A percentile compares a stretch with the other conserved stretches of the same genome.
Evolutionary conservation across 2,329 filamentous ascomycete genomes (phyloP).

Genomic region (Cryphonectria radicalis): DNA sequence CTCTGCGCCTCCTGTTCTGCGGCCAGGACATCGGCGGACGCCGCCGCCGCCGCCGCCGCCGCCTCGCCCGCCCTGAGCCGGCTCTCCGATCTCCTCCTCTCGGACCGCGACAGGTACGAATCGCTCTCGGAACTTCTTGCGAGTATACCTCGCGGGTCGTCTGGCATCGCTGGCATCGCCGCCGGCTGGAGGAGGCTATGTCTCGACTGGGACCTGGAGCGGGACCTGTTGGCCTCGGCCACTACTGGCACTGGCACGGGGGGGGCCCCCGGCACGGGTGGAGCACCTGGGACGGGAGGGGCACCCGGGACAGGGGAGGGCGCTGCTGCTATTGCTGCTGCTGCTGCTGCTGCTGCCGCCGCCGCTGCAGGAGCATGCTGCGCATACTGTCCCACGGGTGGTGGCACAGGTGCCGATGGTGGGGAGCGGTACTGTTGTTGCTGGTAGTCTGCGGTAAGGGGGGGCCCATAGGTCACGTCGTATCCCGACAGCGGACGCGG

Average conservation of each 20-base stretch:
- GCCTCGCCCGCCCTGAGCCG: conserved; percentile 51
- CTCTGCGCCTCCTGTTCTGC: conserved; percentile 50
- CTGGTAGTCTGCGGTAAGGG: conserved; percentile 38
- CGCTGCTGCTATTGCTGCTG: background rate
- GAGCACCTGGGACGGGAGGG: conserved; percentile 19
- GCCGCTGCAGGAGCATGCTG: background rate
- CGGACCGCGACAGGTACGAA: conserved; percentile 47
- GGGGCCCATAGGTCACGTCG: conserved; percentile 32
- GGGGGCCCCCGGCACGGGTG: conserved; percentile 23
- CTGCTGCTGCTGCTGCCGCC: too few species aligned
- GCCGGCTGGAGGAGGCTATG: conserved; percentile 42
- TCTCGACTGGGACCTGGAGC: conserved; percentile 47
- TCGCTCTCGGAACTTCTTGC: conserved; percentile 48
- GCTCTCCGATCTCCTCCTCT: conserved; percentile 50
- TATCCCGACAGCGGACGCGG: conserved; percentile 29
- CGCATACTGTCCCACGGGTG: conserved; percentile 23
- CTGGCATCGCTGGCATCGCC: conserved; percentile 59
- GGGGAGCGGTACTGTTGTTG: conserved; percentile 37
- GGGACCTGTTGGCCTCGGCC: conserved; percentile 27
- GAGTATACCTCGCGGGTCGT: conserved; percentile 54
- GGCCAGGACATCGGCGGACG: conserved; percentile 52
- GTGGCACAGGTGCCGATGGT: conserved; percentile 32
- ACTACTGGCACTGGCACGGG: conserved; percentile 23
- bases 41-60: conserved; percentile 52
- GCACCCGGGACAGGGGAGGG: conserved; percentile 19